Evolutionary conservation across 805 yeast genomes (phyloP).

Genomic region (Candida chilensis): DNA sequence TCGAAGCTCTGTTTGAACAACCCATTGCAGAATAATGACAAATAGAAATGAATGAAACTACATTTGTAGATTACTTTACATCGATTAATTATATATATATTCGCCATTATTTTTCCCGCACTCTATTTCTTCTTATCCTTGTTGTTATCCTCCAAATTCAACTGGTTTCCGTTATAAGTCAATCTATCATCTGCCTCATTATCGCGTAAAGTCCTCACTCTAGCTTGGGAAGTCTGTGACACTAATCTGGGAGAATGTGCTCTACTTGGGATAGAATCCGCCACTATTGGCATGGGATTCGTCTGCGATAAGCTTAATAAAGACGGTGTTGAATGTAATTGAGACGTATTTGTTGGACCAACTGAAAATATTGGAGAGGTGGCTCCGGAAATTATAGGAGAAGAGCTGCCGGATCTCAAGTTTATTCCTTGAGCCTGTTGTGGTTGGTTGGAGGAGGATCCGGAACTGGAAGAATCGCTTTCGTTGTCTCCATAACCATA

Average conservation of each 20-base stretch:
- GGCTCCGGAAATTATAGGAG: neutral
- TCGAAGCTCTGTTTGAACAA: too few species aligned
- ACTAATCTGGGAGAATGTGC: neutral
- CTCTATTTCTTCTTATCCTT: slow-evolving; percentile 9
- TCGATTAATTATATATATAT: too few species aligned
- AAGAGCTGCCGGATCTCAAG: neutral
- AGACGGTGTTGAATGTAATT: slow-evolving; percentile 1
- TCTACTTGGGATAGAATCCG: neutral
- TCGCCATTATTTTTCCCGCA: too few species aligned
- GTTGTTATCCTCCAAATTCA: slow-evolving; percentile 42
- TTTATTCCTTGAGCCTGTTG: neutral
- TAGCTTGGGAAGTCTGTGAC: neutral
- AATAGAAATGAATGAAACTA: too few species aligned
- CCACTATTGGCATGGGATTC: neutral
- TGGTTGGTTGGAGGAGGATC: too few species aligned
- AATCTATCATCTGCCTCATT: slow-evolving; percentile 24
- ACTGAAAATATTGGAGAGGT: slow-evolving; percentile 2
- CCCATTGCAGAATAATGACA: too few species aligned
- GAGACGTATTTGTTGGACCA: neutral
- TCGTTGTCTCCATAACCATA: slow-evolving; percentile 1
- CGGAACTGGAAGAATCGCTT: too few species aligned
- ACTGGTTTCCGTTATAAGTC: slow-evolving; percentile 50
- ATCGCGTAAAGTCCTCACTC: slow-evolving; percentile 6
- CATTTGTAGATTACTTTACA: too few species aligned
- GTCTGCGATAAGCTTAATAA: neutral